These are phyloP conservation scores for Hymenoscyphus scutula DNA, from an alignment of 2,329 filamentous ascomycete species.

Conservation along the genomic window DNA sequence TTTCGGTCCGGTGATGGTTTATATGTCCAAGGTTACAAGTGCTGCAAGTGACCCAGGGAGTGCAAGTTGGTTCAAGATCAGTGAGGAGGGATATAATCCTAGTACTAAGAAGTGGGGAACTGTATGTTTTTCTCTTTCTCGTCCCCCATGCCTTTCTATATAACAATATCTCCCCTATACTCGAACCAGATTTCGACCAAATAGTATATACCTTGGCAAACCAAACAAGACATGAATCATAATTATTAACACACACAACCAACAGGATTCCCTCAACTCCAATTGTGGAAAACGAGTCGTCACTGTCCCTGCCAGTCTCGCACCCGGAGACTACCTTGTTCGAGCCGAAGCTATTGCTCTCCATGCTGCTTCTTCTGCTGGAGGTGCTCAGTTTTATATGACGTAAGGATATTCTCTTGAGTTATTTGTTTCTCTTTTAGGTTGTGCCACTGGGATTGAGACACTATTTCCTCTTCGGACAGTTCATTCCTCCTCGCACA, in stretches of 20 bases:
- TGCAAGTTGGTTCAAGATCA: slow-evolving; percentile 52
- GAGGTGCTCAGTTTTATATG: slow-evolving; percentile 41
- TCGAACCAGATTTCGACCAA: neutral
- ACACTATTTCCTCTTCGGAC: too few species aligned
- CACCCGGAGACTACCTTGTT: slow-evolving; percentile 54
- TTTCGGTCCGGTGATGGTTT: slow-evolving; percentile 53
- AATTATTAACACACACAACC: neutral
- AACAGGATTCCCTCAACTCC: slow-evolving; percentile 32
- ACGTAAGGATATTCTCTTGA: too few species aligned
- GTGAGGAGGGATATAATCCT: slow-evolving; percentile 14
- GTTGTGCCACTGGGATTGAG: too few species aligned
- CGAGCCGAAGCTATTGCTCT: slow-evolving; percentile 54
- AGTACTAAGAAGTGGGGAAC: slow-evolving; percentile 17
- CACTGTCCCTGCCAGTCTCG: slow-evolving; percentile 49
- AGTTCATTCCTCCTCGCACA: too few species aligned
- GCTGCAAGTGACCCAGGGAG: slow-evolving; percentile 45
- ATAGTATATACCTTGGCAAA: too few species aligned
- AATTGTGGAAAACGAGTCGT: slow-evolving; percentile 48
- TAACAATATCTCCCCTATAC: neutral
- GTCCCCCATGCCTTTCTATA: neutral
- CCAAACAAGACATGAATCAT: too few species aligned
- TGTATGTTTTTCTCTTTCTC: slow-evolving; percentile 4
- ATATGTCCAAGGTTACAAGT: slow-evolving; percentile 50
- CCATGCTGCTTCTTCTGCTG: slow-evolving; percentile 46
- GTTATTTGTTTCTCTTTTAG: too few species aligned